Conservation (phyloP, 2,329 filamentous ascomycete genomes). For the Trichoderma sp. region DNA sequence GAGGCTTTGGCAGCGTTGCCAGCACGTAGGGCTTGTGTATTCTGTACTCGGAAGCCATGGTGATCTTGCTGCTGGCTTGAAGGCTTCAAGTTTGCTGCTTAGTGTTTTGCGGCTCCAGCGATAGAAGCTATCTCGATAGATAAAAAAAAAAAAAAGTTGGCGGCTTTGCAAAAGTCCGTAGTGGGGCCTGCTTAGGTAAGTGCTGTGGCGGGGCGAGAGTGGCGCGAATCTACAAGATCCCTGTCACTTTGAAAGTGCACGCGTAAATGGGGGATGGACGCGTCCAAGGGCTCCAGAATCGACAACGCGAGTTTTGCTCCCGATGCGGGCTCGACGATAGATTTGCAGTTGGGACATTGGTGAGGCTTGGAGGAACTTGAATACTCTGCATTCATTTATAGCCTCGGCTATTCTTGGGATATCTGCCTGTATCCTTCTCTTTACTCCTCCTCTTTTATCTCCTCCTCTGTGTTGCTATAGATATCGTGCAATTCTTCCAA, state of each 20-base stretch:
- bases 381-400: neutral
- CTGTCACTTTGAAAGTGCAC: constrained; percentile 10
- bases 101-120: constrained; percentile 7
- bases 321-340: neutral
- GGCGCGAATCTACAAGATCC: constrained; percentile 14
- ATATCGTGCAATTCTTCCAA: neutral
- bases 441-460: neutral
- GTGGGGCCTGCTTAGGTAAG: constrained; percentile 28
- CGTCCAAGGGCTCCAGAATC: constrained; percentile 7
- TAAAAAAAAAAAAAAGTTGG: constrained; percentile 39
- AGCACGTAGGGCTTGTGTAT: constrained; percentile 64
- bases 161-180: constrained; percentile 37
- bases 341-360: neutral
- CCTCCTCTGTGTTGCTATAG: neutral
- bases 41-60: constrained; percentile 58
- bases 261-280: constrained; percentile 19
- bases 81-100: neutral
- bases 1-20: constrained; percentile 56
- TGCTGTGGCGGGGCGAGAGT: constrained; percentile 21
- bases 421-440: neutral
- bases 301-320: neutral
- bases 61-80: constrained; percentile 17
- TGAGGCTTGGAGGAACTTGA: neutral
- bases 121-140: constrained; percentile 28
- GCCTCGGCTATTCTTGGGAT: neutral